Percentiles rank a stretch among this genome's conserved stretches.
These are phyloP conservation scores for Aspergillus avenaceus DNA, from an alignment of 495 filamentous ascomycete species.

Conservation along the genomic window DNA sequence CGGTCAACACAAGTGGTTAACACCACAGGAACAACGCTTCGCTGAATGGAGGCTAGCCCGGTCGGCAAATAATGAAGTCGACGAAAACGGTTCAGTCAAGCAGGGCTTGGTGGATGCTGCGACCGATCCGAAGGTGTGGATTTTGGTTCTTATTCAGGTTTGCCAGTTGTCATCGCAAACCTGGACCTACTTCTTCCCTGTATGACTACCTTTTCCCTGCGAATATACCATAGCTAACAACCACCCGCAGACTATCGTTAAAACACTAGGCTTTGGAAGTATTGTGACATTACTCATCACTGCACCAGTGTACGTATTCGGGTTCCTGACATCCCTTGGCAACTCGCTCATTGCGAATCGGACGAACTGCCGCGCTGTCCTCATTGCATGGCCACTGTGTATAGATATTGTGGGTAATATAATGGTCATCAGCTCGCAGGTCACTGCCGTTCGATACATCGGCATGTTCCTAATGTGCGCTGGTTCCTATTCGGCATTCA, in stretches of 20 bases:
- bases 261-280: slow-evolving; percentile 25
- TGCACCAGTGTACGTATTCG: slow-evolving; percentile 26
- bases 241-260: slow-evolving; percentile 18
- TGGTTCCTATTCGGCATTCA: slow-evolving; percentile 21
- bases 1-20: slow-evolving; percentile 19
- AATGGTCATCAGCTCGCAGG: slow-evolving; percentile 12
- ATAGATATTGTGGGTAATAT: slow-evolving; percentile 17
- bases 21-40: slow-evolving; percentile 15
- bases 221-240: neutral
- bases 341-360: slow-evolving; percentile 50
- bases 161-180: slow-evolving; percentile 23
- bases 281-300: slow-evolving; percentile 25
- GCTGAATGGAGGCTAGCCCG: slow-evolving; percentile 13
- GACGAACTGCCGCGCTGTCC: slow-evolving; percentile 26
- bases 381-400: slow-evolving; percentile 15
- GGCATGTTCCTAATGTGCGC: slow-evolving; percentile 26
- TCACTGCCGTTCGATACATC: slow-evolving; percentile 15
- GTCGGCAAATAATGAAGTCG: slow-evolving; percentile 13
- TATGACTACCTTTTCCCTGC: neutral
- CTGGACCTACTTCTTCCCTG: slow-evolving; percentile 21
- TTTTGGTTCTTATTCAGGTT: slow-evolving; percentile 20
- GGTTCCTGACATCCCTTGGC: slow-evolving; percentile 23
- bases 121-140: slow-evolving; percentile 22
- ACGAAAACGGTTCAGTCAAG: slow-evolving; percentile 15
- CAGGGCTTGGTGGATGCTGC: slow-evolving; percentile 18